These are phyloP conservation scores for Boletus subparvulus DNA, from an alignment of 768 basidiomycete species.

Conservation along the genomic window DNA sequence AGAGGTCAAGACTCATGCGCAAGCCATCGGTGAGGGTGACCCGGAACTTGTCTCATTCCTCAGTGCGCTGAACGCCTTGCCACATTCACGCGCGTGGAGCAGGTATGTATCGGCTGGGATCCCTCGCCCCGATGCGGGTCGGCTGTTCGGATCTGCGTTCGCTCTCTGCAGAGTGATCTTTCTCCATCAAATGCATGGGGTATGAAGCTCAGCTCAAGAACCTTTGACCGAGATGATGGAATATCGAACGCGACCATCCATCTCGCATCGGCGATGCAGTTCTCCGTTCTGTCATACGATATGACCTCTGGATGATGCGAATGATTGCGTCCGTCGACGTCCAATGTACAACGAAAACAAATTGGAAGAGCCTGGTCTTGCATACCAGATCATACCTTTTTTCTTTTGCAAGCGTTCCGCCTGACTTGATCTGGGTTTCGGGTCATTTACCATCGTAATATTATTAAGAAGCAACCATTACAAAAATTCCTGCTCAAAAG, in stretches of 20 bases:
- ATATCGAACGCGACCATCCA: neutral
- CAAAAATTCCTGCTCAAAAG: too few relatives aligned
- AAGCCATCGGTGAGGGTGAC: too few relatives aligned
- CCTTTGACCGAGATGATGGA: neutral
- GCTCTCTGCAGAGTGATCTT: neutral
- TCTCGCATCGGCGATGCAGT: neutral
- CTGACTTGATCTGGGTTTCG: too few relatives aligned
- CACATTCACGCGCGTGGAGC: too few relatives aligned
- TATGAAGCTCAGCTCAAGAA: too few relatives aligned
- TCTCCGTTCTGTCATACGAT: neutral
- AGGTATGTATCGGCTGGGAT: too few relatives aligned
- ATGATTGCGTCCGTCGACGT: too few relatives aligned
- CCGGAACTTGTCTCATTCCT: neutral
- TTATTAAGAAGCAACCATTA: too few relatives aligned
- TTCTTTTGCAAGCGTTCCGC: too few relatives aligned
- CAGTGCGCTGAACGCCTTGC: neutral
- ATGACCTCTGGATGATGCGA: neutral
- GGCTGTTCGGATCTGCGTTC: neutral
- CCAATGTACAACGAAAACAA: neutral
- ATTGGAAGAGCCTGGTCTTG: neutral
- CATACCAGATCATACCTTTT: too few relatives aligned
- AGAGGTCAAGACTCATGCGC: neutral
- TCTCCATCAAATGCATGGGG: neutral
- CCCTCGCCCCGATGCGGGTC: neutral
- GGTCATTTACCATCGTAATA: too few relatives aligned